Evolutionary conservation across 2,329 filamentous ascomycete genomes (phyloP).

Genomic region (Pseudogymnoascus sp.): DNA sequence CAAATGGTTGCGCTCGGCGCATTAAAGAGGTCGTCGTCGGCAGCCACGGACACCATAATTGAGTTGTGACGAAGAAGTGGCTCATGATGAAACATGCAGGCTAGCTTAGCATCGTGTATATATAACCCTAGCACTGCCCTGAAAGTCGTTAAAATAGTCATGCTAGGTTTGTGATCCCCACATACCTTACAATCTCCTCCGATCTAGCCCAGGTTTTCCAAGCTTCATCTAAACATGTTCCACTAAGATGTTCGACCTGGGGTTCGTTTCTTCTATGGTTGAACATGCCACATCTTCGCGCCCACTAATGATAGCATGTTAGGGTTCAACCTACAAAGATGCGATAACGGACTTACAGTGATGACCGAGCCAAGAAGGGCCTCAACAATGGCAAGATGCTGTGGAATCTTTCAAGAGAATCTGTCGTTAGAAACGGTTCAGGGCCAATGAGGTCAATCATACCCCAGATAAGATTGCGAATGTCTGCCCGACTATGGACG

Average conservation of each 20-base stretch:
- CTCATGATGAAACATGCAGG: constrained; percentile 13
- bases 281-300: constrained; percentile 11
- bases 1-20: constrained; percentile 10
- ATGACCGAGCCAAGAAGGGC: constrained; percentile 13
- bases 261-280: neutral
- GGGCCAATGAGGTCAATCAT: neutral
- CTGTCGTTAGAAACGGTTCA: neutral
- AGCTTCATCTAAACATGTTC: constrained; percentile 8
- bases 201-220: constrained; percentile 13
- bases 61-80: constrained; percentile 11
- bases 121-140: constrained; percentile 38
- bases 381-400: constrained; percentile 12
- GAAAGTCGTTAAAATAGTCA: no score
- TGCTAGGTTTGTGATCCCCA: no score
- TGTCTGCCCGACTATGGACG: constrained; percentile 12
- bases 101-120: constrained; percentile 39
- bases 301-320: no score
- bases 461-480: constrained; percentile 16
- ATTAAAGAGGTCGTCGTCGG: constrained; percentile 13
- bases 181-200: constrained; percentile 13
- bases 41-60: neutral
- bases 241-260: neutral
- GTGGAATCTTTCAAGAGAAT: constrained; percentile 9
- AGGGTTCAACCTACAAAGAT: no score
- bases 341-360: no score